phyloP scores from a whole-genome alignment of 164 flowering plant genomes.

The Dillenia suffruticosa region DNA sequence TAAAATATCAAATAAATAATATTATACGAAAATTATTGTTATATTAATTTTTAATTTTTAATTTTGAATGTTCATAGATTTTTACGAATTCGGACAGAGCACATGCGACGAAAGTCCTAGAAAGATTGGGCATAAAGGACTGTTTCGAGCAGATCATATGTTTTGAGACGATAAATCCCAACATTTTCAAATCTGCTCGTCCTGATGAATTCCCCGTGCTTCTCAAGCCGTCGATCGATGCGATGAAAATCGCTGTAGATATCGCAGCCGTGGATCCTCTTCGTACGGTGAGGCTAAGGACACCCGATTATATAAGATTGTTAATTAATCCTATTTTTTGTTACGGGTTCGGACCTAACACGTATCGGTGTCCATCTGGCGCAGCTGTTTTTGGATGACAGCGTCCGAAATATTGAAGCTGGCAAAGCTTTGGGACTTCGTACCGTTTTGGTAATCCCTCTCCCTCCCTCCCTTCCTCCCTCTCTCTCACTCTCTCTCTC shows the following conservation, averaged over 20 bases:
- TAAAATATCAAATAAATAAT: no score
- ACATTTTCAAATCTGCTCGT: slow-evolving; percentile 40
- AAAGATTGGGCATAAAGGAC: slow-evolving; percentile 59
- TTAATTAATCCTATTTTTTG: no score
- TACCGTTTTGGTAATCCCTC: slow-evolving; percentile 62
- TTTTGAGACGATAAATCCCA: slow-evolving; percentile 87
- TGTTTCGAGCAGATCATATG: slow-evolving; percentile 86
- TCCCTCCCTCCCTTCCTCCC: background rate
- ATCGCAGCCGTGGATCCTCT: slow-evolving; percentile 57
- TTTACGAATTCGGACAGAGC: slow-evolving; percentile 77
- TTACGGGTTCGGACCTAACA: background rate
- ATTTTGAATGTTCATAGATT: slow-evolving; percentile 32
- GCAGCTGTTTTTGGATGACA: slow-evolving; percentile 87
- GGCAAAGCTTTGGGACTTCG: slow-evolving; percentile 64
- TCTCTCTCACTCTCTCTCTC: no score
- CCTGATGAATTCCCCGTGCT: slow-evolving; percentile 71
- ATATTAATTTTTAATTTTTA: no score
- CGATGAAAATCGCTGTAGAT: slow-evolving; percentile 59
- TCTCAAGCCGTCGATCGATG: slow-evolving; percentile 73
- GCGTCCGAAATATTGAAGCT: slow-evolving; percentile 54
- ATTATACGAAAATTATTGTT: no score
- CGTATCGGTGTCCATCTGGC: background rate
- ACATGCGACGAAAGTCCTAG: slow-evolving; percentile 58
- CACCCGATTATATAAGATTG: background rate
- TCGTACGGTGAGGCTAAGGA: slow-evolving; percentile 44